Evolutionary conservation across 2,329 filamentous ascomycete genomes (phyloP).

Genomic region (Truncatella angustata): DNA sequence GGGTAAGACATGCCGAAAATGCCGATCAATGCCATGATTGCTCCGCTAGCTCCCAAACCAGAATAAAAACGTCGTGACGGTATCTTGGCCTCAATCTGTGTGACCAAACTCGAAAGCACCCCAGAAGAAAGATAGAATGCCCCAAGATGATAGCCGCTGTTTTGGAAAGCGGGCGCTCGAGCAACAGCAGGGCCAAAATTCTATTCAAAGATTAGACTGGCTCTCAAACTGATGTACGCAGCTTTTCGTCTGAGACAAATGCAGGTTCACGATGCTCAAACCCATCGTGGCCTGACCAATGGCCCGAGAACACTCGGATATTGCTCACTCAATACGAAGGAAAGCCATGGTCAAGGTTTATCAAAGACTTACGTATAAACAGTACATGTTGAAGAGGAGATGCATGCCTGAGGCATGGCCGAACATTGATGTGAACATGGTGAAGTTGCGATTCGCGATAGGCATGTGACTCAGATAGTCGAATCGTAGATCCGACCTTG

Average conservation of each 20-base stretch:
- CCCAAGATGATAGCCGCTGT: constrained; percentile 19
- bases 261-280: too few relatives aligned
- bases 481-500: too few relatives aligned
- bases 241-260: too few relatives aligned
- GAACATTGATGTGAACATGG: constrained; percentile 25
- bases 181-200: constrained; percentile 15
- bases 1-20: constrained; percentile 17
- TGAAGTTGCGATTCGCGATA: constrained; percentile 16
- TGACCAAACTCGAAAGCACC: constrained; percentile 20
- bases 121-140: constrained; percentile 28
- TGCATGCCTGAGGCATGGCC: constrained; percentile 20
- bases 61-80: constrained; percentile 13
- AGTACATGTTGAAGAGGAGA: constrained; percentile 20
- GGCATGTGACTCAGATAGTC: constrained; percentile 20
- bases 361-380: constrained; percentile 11
- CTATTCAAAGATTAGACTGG: too few relatives aligned
- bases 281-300: too few relatives aligned
- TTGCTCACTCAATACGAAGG: too few relatives aligned
- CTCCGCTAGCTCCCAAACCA: constrained; percentile 21
- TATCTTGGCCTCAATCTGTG: constrained; percentile 18
- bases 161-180: constrained; percentile 13
- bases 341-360: too few relatives aligned
- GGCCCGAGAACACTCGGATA: too few relatives aligned
- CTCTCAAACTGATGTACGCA: too few relatives aligned
- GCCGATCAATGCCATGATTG: constrained; percentile 23